phyloP scores from a whole-genome alignment of 352 stramenopile genomes.

The Phytophthora sojae region DNA sequence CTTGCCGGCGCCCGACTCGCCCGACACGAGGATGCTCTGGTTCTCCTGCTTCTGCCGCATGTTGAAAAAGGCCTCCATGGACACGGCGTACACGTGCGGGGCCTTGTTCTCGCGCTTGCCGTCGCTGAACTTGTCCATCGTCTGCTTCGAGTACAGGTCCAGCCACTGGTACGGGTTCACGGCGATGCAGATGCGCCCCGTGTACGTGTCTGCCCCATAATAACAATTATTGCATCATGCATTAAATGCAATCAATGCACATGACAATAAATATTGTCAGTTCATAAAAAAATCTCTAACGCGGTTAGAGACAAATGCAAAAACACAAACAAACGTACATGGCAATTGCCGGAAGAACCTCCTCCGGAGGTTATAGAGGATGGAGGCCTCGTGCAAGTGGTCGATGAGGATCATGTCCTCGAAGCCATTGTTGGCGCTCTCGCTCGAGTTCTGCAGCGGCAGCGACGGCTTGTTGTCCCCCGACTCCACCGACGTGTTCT shows the following conservation, averaged over 20 bases:
- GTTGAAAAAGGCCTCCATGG: constrained; percentile 88
- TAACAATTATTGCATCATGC: constrained; percentile 3
- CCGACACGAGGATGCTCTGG: constrained; percentile 96
- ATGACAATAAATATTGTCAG: constrained; percentile 14
- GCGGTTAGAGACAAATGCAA: constrained; percentile 1
- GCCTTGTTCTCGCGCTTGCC: constrained; percentile 75
- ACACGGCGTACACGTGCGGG: constrained; percentile 88
- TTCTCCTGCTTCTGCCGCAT: constrained; percentile 82
- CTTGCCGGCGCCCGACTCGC: constrained; percentile 96
- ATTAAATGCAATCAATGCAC: constrained; percentile 7
- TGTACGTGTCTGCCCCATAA: constrained; percentile 73
- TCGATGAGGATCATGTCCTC: constrained; percentile 92
- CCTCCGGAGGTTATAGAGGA: constrained; percentile 84
- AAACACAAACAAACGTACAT: constrained; percentile 53
- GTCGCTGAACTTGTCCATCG: constrained; percentile 81
- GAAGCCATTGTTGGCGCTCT: constrained; percentile 65
- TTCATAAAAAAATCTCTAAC: background rate
- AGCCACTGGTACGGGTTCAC: constrained; percentile 92
- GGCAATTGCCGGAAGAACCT: constrained; percentile 82
- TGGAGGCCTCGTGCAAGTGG: constrained; percentile 87
- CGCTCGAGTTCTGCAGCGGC: constrained; percentile 75
- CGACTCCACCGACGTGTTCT: constrained; percentile 66
- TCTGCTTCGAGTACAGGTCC: constrained; percentile 77
- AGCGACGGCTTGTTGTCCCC: constrained; percentile 48
- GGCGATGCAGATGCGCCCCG: constrained; percentile 88